Evolutionary conservation across 371 early-diverging fungal genomes (phyloP).

Genomic region (Apophysomyces trapeziformis): DNA sequence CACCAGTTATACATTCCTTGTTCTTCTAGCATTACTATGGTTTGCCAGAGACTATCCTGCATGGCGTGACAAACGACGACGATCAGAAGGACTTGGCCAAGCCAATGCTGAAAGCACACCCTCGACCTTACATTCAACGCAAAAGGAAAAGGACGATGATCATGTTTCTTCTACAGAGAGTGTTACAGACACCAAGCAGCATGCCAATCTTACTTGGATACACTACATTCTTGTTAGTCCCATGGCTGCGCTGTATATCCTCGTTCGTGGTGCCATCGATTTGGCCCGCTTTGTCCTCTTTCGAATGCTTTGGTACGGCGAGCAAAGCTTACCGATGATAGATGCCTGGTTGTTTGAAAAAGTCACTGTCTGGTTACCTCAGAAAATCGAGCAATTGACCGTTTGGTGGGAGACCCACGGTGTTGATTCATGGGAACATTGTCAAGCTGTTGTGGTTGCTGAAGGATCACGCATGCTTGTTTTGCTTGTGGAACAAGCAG

Average conservation of each 20-base stretch:
- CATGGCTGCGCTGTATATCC: constrained; percentile 37
- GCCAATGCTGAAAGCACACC: no score
- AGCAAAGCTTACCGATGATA: constrained; percentile 29
- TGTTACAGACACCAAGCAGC: not conserved
- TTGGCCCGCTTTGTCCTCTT: constrained; percentile 24
- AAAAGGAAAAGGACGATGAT: not conserved
- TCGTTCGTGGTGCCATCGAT: constrained; percentile 25
- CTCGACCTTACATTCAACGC: not conserved
- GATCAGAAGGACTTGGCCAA: no score
- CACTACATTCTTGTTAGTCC: constrained; percentile 44
- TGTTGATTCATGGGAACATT: constrained; percentile 1
- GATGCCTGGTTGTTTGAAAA: constrained; percentile 48
- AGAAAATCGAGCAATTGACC: constrained; percentile 12
- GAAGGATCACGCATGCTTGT: not conserved
- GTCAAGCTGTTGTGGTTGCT: not conserved
- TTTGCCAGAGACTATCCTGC: constrained; percentile 18
- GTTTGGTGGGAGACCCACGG: constrained; percentile 36
- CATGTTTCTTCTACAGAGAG: not conserved
- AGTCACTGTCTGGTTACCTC: constrained; percentile 34
- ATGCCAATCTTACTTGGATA: constrained; percentile 15
- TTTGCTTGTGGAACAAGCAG: not conserved
- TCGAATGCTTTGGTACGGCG: constrained; percentile 28
- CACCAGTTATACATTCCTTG: not conserved
- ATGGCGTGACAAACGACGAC: constrained; percentile 16
- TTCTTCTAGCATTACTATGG: constrained; percentile 14